Conservation (phyloP, 495 filamentous ascomycete genomes). For the Podospora fimiseda region DNA sequence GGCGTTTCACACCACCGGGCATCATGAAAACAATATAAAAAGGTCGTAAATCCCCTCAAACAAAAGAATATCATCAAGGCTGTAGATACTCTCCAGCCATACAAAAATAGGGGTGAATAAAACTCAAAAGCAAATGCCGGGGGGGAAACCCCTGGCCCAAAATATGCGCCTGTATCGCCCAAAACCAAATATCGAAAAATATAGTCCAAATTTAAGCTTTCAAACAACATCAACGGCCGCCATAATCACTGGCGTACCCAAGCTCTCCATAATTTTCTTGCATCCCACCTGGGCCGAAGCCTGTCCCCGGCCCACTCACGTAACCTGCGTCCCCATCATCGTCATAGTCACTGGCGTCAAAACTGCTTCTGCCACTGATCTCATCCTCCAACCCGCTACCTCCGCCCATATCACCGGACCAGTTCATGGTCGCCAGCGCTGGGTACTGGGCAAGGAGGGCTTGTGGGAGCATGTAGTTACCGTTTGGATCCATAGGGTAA, state of each 20-base stretch:
- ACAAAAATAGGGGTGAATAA: background rate
- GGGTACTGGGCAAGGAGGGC: slow-evolving; percentile 89
- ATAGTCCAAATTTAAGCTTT: background rate
- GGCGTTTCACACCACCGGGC: too few species aligned
- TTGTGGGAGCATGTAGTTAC: slow-evolving; percentile 69
- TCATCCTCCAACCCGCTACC: slow-evolving; percentile 60
- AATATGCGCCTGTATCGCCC: background rate
- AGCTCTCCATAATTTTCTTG: slow-evolving; percentile 45
- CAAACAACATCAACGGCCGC: slow-evolving; percentile 31
- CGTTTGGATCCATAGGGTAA: slow-evolving; percentile 46
- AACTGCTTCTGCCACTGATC: slow-evolving; percentile 75
- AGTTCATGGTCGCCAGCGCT: slow-evolving; percentile 75
- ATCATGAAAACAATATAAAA: background rate
- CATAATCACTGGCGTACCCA: slow-evolving; percentile 49
- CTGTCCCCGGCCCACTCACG: slow-evolving; percentile 47
- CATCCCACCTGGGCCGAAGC: slow-evolving; percentile 44
- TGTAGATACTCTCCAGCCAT: background rate
- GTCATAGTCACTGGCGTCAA: slow-evolving; percentile 76
- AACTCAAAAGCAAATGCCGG: background rate
- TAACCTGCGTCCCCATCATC: slow-evolving; percentile 55
- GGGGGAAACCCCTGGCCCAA: background rate
- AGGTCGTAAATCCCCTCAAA: background rate
- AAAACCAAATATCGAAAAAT: background rate
- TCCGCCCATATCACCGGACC: slow-evolving; percentile 57
- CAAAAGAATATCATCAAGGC: background rate